A percentile compares a stretch with the other conserved stretches of the same genome.
phyloP scores from a whole-genome alignment of 2,329 filamentous ascomycete genomes.

The Colletotrichum liriopes region DNA sequence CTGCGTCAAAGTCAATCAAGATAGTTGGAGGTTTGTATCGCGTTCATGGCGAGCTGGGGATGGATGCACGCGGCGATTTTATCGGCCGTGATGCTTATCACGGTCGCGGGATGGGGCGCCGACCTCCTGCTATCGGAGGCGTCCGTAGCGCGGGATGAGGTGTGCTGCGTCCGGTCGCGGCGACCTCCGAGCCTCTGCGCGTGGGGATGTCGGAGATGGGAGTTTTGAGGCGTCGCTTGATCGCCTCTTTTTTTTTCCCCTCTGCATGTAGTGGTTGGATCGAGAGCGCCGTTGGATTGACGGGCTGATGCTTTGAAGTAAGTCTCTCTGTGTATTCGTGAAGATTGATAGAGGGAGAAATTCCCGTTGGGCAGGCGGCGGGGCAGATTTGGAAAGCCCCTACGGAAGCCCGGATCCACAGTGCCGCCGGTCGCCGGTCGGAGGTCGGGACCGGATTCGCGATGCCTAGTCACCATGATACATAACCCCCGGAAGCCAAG shows the following conservation, averaged over 20 bases:
- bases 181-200: conserved; percentile 42
- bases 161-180: conserved; percentile 40
- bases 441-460: background rate
- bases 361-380: background rate
- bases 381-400: background rate
- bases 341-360: background rate
- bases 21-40: background rate
- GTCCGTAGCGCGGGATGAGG: conserved; percentile 31
- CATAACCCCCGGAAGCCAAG: too few species aligned
- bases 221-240: conserved; percentile 10
- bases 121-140: conserved; percentile 43
- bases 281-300: background rate
- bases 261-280: background rate
- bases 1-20: background rate
- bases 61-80: conserved; percentile 12
- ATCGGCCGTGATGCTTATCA: conserved; percentile 40
- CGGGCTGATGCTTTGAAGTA: background rate
- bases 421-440: conserved; percentile 10
- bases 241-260: background rate
- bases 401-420: background rate
- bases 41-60: background rate
- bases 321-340: background rate
- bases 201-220: background rate
- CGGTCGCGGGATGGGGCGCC: conserved; percentile 31
- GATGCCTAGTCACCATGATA: too few species aligned